Percentiles rank a stretch among this genome's conserved stretches.
Conservation (phyloP, 176 grass and related monocot genomes). For the maize (Zea mays) region Zm-B73-REFERENCE-NAM-5.0 NC_050103.1:29556001-29556500, state of each 20-base stretch:
- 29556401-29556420: too few relatives aligned
- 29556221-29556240: background rate
- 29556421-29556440: background rate
- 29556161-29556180: constrained; percentile 12
- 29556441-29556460: constrained; percentile 2
- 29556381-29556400: too few relatives aligned
- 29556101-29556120: background rate
- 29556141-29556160: constrained; percentile 15
- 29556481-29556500: background rate
- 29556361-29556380: background rate
- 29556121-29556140: background rate
- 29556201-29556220: background rate
- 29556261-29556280: background rate
- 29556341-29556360: constrained; percentile 7
- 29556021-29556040: background rate
- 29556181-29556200: background rate
- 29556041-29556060: background rate
- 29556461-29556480: background rate
- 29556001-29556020: constrained; percentile 35
- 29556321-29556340: background rate
- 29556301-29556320: background rate
- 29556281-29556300: background rate
- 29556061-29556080: background rate
- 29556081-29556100: constrained; percentile 18
- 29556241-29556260: constrained; percentile 8